Evolutionary conservation across 192 early-diverging fungal genomes (phyloP).

Genomic region (Piromyces sp.): DNA sequence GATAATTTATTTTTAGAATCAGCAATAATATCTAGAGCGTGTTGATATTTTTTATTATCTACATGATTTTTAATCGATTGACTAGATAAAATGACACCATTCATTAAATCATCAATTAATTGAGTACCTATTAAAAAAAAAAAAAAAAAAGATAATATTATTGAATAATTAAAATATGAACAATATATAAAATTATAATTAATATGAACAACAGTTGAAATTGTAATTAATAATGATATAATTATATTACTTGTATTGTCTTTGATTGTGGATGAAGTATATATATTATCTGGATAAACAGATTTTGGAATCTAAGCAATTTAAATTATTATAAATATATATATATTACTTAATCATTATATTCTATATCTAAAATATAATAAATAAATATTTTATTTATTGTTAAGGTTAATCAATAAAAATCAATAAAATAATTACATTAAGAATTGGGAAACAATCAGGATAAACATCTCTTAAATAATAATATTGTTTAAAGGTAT

Average conservation of each 20-base stretch:
- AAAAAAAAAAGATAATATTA: too few species aligned
- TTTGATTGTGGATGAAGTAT: not conserved
- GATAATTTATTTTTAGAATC: not conserved
- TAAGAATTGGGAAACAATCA: conserved; percentile 30
- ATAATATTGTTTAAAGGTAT: conserved; percentile 49
- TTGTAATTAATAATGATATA: too few species aligned
- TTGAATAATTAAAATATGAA: too few species aligned
- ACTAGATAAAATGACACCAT: not conserved
- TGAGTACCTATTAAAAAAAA: not conserved
- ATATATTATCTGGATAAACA: not conserved
- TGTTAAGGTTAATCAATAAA: too few species aligned
- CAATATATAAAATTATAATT: too few species aligned
- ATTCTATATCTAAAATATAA: too few species aligned
- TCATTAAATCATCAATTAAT: not conserved
- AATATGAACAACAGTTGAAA: too few species aligned
- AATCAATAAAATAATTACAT: too few species aligned
- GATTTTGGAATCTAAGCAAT: not conserved
- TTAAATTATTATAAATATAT: too few species aligned
- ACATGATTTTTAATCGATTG: not conserved
- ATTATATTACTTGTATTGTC: not conserved
- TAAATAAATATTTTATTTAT: too few species aligned
- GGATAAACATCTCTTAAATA: conserved; percentile 60
- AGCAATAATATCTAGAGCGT: not conserved
- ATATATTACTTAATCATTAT: too few species aligned
- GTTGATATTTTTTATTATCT: not conserved